These are phyloP conservation scores for Fusarium albidum DNA, from an alignment of 2,329 filamentous ascomycete genomes.

Conservation along the genomic window DNA sequence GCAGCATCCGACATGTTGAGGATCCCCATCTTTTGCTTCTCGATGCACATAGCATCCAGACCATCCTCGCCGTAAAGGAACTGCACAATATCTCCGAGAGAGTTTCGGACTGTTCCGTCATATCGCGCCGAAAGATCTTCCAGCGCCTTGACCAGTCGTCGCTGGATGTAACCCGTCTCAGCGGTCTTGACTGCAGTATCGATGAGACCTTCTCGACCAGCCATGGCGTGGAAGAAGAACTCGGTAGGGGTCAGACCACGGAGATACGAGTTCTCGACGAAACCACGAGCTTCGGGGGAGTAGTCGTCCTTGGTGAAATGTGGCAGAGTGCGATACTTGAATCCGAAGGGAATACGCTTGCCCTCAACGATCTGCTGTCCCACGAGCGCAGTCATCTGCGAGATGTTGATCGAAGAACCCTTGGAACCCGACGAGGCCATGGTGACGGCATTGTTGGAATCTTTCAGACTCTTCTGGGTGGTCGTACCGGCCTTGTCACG, in stretches of 20 bases:
- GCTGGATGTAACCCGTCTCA: constrained; percentile 98
- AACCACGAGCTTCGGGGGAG: constrained; percentile 94
- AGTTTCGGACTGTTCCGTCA: constrained; percentile 96
- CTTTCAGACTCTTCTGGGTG: constrained; percentile 91
- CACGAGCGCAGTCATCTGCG: constrained; percentile 98
- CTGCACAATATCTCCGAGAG: constrained; percentile 93
- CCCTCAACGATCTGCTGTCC: constrained; percentile 98
- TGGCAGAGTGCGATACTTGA: constrained; percentile 96
- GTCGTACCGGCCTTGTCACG: constrained; percentile 96
- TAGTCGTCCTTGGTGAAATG: constrained; percentile 99
- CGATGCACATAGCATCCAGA: constrained; percentile 90
- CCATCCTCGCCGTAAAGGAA: constrained; percentile 99
- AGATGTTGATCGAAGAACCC: constrained; percentile 99
- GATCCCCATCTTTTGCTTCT: constrained; percentile 89
- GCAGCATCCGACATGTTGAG: constrained; percentile 80
- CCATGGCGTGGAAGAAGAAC: constrained; percentile 99
- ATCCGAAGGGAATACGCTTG: constrained; percentile 98
- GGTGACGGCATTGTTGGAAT: constrained; percentile 94
- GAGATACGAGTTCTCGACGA: constrained; percentile 98
- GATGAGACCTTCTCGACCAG: constrained; percentile 99
- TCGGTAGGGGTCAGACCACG: constrained; percentile 94
- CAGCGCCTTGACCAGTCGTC: constrained; percentile 95
- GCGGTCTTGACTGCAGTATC: constrained; percentile 99
- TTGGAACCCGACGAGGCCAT: constrained; percentile 98
- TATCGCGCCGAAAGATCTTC: constrained; percentile 99